A percentile compares a stretch with the other conserved stretches of the same genome.
These are phyloP conservation scores for Podaxis carcinomalis DNA, from an alignment of 768 basidiomycete species.

Conservation along the genomic window DNA sequence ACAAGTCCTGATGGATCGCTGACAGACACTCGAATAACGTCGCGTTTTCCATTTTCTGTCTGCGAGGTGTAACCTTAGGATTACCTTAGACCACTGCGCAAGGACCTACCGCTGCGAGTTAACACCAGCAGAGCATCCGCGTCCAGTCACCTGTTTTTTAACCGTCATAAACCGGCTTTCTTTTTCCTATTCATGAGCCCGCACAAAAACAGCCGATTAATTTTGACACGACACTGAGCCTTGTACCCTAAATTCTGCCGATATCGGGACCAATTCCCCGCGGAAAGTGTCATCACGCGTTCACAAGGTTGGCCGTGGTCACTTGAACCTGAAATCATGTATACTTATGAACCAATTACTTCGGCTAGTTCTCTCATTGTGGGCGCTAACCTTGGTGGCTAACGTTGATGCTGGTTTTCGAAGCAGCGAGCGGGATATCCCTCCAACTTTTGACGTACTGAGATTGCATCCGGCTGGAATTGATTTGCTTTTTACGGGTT, in stretches of 20 bases:
- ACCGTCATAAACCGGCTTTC: neutral
- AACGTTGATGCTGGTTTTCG: neutral
- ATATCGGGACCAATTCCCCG: neutral
- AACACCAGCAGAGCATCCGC: neutral
- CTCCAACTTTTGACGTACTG: too few relatives aligned
- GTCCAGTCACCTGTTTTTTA: neutral
- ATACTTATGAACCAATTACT: neutral
- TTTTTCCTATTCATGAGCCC: neutral
- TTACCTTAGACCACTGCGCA: neutral
- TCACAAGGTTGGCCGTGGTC: neutral
- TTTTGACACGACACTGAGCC: neutral
- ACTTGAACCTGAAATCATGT: neutral
- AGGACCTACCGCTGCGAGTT: neutral
- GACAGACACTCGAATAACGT: neutral
- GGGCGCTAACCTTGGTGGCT: neutral
- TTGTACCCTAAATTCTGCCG: neutral
- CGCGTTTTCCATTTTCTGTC: neutral
- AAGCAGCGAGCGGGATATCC: too few relatives aligned
- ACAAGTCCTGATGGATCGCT: neutral
- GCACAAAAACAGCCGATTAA: neutral
- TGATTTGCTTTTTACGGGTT: too few relatives aligned
- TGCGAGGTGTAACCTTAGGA: neutral
- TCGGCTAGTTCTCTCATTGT: neutral
- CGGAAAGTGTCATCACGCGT: neutral
- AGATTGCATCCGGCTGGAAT: too few relatives aligned